A percentile compares a stretch with the other conserved stretches of the same genome.
phyloP scores from a whole-genome alignment of 305 asterid species.

The Andrographis paniculata region DNA sequence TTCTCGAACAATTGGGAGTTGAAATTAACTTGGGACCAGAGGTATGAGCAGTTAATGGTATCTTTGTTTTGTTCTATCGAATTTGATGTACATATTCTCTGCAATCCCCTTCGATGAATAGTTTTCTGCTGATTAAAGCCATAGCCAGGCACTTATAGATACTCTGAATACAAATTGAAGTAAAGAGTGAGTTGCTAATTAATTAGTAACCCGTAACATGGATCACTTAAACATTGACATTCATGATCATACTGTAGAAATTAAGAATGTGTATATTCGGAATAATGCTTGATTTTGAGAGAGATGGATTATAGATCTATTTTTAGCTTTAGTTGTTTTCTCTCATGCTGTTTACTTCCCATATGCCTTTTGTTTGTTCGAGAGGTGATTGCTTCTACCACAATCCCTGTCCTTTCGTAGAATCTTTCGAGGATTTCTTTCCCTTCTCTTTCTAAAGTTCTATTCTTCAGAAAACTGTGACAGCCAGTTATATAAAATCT shows the following conservation, averaged over 20 bases:
- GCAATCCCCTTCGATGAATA: not conserved
- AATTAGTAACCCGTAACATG: too few relatives aligned
- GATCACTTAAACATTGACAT: not conserved
- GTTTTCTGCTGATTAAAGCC: too few relatives aligned
- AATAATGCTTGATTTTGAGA: not conserved
- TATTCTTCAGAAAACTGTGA: too few relatives aligned
- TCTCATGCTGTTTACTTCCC: not conserved
- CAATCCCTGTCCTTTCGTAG: too few relatives aligned
- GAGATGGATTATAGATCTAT: not conserved
- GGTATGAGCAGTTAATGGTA: conserved; percentile 32
- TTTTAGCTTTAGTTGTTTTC: not conserved
- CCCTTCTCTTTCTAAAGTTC: too few relatives aligned
- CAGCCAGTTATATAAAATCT: too few relatives aligned
- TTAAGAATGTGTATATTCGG: not conserved
- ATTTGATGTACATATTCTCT: not conserved
- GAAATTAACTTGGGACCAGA: conserved; percentile 75
- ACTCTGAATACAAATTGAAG: too few relatives aligned
- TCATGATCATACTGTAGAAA: too few relatives aligned
- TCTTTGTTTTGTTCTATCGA: not conserved
- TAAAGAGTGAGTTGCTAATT: too few relatives aligned
- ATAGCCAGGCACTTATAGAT: not conserved
- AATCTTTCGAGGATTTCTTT: too few relatives aligned
- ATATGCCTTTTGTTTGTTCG: too few relatives aligned
- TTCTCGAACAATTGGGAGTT: conserved; percentile 76
- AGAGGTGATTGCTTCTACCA: too few relatives aligned